Percentiles rank a stretch among this genome's conserved stretches.
Conservation (phyloP, 2,329 filamentous ascomycete species). For the Arthrobotrys iridis region DNA sequence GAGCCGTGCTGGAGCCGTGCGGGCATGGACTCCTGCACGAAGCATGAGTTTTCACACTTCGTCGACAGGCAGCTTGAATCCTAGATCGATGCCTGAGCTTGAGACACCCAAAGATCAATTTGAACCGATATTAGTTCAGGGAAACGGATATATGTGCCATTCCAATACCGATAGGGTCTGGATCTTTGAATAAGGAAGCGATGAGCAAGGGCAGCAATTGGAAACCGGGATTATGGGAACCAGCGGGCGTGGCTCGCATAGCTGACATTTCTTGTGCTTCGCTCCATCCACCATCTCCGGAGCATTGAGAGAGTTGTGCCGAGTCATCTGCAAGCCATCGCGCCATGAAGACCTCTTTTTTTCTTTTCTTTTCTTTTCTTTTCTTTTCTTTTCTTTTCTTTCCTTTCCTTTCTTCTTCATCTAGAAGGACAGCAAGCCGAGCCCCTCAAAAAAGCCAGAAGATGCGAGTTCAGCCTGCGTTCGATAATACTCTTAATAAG, state of each 20-base stretch:
- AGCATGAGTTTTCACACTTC: slow-evolving; percentile 36
- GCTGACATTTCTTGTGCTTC: slow-evolving; percentile 32
- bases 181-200: slow-evolving; percentile 22
- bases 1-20: slow-evolving; percentile 51
- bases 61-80: slow-evolving; percentile 8
- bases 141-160: not conserved
- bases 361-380: not conserved
- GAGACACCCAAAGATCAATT: not conserved
- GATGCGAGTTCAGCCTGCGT: slow-evolving; percentile 29
- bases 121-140: slow-evolving; percentile 15
- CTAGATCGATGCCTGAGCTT: slow-evolving; percentile 4
- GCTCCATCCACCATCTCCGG: slow-evolving; percentile 32
- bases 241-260: slow-evolving; percentile 20
- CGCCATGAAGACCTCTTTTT: slow-evolving; percentile 16
- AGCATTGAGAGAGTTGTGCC: slow-evolving; percentile 45
- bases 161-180: slow-evolving; percentile 11
- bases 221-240: slow-evolving; percentile 39
- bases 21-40: slow-evolving; percentile 41
- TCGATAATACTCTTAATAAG: slow-evolving; percentile 1
- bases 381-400: not conserved
- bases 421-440: slow-evolving; percentile 16
- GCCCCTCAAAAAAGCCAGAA: not conserved
- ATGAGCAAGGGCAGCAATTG: slow-evolving; percentile 31
- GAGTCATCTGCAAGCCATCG: slow-evolving; percentile 43
- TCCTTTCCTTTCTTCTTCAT: too few relatives aligned